Conservation (phyloP, 352 stramenopile species). For the Peronospora tabacina region DNA sequence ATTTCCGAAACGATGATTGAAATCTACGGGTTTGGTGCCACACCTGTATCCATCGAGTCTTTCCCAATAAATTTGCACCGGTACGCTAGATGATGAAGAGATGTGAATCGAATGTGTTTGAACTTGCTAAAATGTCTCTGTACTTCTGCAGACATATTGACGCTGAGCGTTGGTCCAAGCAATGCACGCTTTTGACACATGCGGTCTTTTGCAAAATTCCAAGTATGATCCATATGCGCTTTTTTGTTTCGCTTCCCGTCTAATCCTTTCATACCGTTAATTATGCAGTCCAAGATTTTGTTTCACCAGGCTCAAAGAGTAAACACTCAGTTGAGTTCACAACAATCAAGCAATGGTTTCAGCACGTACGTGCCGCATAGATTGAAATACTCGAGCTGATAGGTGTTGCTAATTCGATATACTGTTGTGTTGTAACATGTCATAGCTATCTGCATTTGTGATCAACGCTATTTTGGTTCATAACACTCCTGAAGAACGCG, state of each 20-base stretch:
- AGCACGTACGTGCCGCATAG: slow-evolving; percentile 48
- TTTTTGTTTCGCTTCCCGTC: neutral
- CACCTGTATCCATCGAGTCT: slow-evolving; percentile 5
- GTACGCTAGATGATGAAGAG: slow-evolving; percentile 10
- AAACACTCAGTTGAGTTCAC: slow-evolving; percentile 50
- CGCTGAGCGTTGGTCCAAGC: slow-evolving; percentile 52
- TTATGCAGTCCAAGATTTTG: slow-evolving; percentile 62
- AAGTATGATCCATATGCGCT: slow-evolving; percentile 24
- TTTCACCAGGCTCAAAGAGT: slow-evolving; percentile 43
- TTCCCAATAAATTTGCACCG: slow-evolving; percentile 30
- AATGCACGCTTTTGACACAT: slow-evolving; percentile 77
- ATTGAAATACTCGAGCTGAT: neutral
- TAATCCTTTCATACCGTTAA: neutral
- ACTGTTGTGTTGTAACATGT: neutral
- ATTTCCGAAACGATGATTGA: slow-evolving; percentile 28
- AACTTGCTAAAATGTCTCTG: slow-evolving; percentile 6
- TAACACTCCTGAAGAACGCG: slow-evolving; percentile 52
- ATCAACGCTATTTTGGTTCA: slow-evolving; percentile 74
- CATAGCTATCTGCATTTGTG: slow-evolving; percentile 71
- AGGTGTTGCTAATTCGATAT: slow-evolving; percentile 1
- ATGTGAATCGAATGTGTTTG: neutral
- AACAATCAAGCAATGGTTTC: slow-evolving; percentile 72
- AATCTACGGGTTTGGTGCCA: slow-evolving; percentile 13
- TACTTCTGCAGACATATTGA: slow-evolving; percentile 39
- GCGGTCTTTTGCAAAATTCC: slow-evolving; percentile 75